A percentile compares a stretch with the other conserved stretches of the same genome.
Conservation (phyloP, 768 basidiomycete species). For the Hygrocybe coccinea region DNA sequence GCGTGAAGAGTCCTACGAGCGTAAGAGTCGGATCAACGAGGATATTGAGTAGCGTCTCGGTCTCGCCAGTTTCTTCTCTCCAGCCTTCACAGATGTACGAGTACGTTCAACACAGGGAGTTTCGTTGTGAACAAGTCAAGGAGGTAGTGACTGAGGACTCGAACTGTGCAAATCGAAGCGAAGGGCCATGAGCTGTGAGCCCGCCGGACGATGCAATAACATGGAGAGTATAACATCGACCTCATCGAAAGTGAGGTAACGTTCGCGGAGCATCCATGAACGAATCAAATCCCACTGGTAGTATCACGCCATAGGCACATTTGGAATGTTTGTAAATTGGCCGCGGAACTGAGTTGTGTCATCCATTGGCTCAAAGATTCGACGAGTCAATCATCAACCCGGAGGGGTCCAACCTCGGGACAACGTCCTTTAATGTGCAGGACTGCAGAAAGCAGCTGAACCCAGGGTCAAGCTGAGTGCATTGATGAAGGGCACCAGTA, state of each 20-base stretch:
- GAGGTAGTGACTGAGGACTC: conserved; percentile 26
- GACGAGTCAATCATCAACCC: conserved; percentile 26
- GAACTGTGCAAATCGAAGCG: conserved; percentile 33
- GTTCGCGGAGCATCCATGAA: conserved; percentile 30
- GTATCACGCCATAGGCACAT: conserved; percentile 42
- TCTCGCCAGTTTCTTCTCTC: conserved; percentile 6
- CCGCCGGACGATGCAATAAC: conserved; percentile 17
- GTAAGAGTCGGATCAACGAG: not conserved
- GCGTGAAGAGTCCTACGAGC: too few species aligned
- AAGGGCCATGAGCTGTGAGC: conserved; percentile 25
- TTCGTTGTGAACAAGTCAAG: conserved; percentile 32
- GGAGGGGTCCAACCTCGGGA: conserved; percentile 38
- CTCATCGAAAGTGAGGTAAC: conserved; percentile 35
- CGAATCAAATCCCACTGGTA: conserved; percentile 30
- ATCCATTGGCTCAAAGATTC: conserved; percentile 36
- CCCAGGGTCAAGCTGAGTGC: conserved; percentile 30
- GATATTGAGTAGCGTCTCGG: conserved; percentile 7
- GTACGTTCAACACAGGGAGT: conserved; percentile 28
- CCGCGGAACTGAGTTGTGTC: conserved; percentile 25
- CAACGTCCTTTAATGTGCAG: conserved; percentile 18
- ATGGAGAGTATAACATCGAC: conserved; percentile 23
- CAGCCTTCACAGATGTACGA: conserved; percentile 30
- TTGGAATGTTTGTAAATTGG: conserved; percentile 30
- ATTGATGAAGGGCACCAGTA: conserved; percentile 41
- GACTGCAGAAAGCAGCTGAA: conserved; percentile 33